Evolutionary conservation across 2,329 filamentous ascomycete species (phyloP), one percentile per base, ranked within the genome.

Genomic region (Penicillium sp.): DNA sequence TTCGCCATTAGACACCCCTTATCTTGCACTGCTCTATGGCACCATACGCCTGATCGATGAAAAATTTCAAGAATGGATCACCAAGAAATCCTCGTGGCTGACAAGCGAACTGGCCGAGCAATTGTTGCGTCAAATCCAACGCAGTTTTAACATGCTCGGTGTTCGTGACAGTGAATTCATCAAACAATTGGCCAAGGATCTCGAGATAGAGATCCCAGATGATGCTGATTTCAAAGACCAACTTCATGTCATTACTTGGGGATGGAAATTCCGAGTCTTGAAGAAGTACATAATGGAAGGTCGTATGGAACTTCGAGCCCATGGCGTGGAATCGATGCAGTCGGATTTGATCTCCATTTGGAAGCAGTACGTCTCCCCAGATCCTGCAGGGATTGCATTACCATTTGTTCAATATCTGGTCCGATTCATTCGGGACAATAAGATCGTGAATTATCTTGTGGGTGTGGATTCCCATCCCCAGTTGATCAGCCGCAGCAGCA

Each of bases 401-500:
- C 80, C 82, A 1, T 79, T 90, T 49, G 78, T 93, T 61, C 80
- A 83, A 13, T 88, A 89, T 65, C 78, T 96, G 52, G 86, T 90
- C 5, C 79, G 84, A 24, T 88, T 90, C 62, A 79, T 98, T 33
- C 80, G 88, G 16, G 77, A 82, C 7, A 88, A 89, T 39, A 86
- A 87, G 52, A 79, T 98, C 26, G 84, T 96, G 24, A 86, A 92
- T 57, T 98, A 97, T 73, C 87, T 99, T 46, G 84, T 97, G 51
- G 91, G 93, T 2, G 87, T 93, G 14, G 92, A 92, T 55, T 97
- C 93, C 31, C 95, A 98, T 68, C 91, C 93, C 1, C 92, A 96
- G 69, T 86, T 98, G 52, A 95, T 96, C 21, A 82, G 84, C 35
- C 87, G 92, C 64, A 90, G 90, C 67, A 82, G 84, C 42, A 96